Evolutionary conservation across 768 basidiomycete species (phyloP).

Genomic region (Lyophyllum semitale): DNA sequence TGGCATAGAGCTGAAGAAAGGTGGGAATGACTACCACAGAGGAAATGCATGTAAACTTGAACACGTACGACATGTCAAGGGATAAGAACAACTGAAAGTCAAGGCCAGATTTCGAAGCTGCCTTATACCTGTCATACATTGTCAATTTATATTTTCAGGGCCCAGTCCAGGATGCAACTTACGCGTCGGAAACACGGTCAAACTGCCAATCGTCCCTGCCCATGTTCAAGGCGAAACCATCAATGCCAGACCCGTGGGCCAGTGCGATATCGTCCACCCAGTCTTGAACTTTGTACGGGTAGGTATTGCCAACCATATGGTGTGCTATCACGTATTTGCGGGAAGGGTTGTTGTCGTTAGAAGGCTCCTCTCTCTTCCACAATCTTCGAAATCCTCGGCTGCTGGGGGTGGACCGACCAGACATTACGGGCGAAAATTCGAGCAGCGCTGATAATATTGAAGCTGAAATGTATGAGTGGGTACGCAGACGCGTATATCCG

Average conservation of each 20-base stretch:
- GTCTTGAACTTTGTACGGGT: conserved; percentile 53
- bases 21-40: background rate
- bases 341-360: conserved; percentile 6
- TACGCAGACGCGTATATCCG: no score
- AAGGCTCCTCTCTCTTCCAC: background rate
- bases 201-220: conserved; percentile 67
- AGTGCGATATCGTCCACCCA: conserved; percentile 55
- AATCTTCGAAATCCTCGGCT: background rate
- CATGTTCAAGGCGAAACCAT: conserved; percentile 73
- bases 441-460: no score
- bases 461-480: no score
- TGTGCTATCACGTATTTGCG: conserved; percentile 58
- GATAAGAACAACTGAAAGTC: conserved; percentile 77
- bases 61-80: conserved; percentile 73
- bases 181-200: conserved; percentile 65
- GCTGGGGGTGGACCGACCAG: background rate
- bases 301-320: conserved; percentile 69
- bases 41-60: background rate
- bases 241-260: conserved; percentile 60
- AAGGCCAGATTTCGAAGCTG: conserved; percentile 51
- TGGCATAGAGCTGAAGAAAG: conserved; percentile 47
- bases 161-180: conserved; percentile 21
- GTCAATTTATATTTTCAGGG: background rate
- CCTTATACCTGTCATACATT: conserved; percentile 45
- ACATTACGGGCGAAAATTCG: background rate